Percentiles rank a stretch among this genome's conserved stretches.
Evolutionary conservation across 768 basidiomycete species (phyloP).

Genomic region (Suillus clintonianus): DNA sequence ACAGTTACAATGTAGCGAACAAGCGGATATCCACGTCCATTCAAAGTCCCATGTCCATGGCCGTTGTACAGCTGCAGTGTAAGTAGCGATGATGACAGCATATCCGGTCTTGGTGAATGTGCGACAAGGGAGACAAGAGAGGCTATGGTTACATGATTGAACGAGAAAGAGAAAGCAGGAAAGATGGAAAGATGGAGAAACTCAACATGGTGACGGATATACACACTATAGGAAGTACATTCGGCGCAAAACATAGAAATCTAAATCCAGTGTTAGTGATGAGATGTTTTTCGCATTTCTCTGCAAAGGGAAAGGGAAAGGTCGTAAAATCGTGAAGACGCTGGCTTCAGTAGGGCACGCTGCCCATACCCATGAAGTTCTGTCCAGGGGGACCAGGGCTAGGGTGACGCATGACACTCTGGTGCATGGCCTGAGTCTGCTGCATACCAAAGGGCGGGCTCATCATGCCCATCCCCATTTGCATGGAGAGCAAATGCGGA

Average conservation of each 20-base stretch:
- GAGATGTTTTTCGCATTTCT: background rate
- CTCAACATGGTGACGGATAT: slow-evolving; percentile 2
- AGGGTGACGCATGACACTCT: slow-evolving; percentile 82
- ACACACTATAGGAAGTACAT: slow-evolving; percentile 1
- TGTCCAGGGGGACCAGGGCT: slow-evolving; percentile 60
- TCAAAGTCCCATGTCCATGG: slow-evolving; percentile 49
- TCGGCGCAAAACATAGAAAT: slow-evolving; percentile 22
- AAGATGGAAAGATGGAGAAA: slow-evolving; percentile 11
- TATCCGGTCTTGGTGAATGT: slow-evolving; percentile 10
- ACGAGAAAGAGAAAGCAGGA: slow-evolving; percentile 19
- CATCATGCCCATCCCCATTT: slow-evolving; percentile 50
- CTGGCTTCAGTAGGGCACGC: slow-evolving; percentile 30
- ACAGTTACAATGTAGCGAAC: slow-evolving; percentile 55
- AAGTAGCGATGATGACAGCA: slow-evolving; percentile 23
- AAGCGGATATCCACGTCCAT: slow-evolving; percentile 56
- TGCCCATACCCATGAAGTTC: slow-evolving; percentile 46
- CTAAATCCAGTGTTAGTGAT: slow-evolving; percentile 22
- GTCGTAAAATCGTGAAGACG: slow-evolving; percentile 2
- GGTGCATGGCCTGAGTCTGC: slow-evolving; percentile 77
- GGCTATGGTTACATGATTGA: slow-evolving; percentile 9
- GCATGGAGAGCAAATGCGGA: slow-evolving; percentile 45
- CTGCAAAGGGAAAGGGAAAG: background rate
- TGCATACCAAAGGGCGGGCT: slow-evolving; percentile 51
- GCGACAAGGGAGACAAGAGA: slow-evolving; percentile 13
- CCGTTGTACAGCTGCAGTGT: slow-evolving; percentile 30